Evolutionary conservation across 148 eudicot species (phyloP), one percentile per base, ranked within the genome.

Genomic region (Rhododendron simsii): DNA sequence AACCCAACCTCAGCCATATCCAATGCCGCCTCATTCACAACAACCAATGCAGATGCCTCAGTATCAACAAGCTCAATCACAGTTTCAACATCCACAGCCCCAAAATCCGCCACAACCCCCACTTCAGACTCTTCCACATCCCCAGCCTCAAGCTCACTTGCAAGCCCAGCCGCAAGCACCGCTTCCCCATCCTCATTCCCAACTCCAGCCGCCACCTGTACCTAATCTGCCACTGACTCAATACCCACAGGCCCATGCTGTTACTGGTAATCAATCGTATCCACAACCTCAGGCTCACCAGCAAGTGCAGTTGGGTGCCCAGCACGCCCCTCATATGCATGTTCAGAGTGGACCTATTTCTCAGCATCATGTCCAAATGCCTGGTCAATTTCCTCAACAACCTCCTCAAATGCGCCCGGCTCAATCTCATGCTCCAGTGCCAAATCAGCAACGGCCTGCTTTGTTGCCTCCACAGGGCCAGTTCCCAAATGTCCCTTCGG

Each of bases 381-480:
- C 87, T 78, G 92, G 92, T 26, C 97, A 92, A 81, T 89, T 86
- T 80, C 94, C 98, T 77, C 89, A 83, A 7, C 98, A 92, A 71
- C 90, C 92, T 75, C 80, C 93, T 87, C 93, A 89, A 51, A 73
- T 92, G 89, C 93, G 91, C 26, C 93, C 94, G 20, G 89, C 93
- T 39, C 95, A 90, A 53, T 55, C 93, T 85, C 92, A 90, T 83
- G 80, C 91, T 53, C 87, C 86, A 41, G 65, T 88, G 73, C 89
- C 93, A 50, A 90, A 85, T 88, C 98, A 92, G 85, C 95, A 92
- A 55, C 91, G 86, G 39, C 86, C 92, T 76, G 85, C 87, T 57
- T 71, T 87, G 86, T 61, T 90, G 78, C 88, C 92, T 67, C 84
- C 93, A 47, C 94, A 92, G 82, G 94, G 85, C 88, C 96, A 91